phyloP scores from a whole-genome alignment of 371 early-diverging fungal genomes.

The Encephalitozoon hellem region DNA sequence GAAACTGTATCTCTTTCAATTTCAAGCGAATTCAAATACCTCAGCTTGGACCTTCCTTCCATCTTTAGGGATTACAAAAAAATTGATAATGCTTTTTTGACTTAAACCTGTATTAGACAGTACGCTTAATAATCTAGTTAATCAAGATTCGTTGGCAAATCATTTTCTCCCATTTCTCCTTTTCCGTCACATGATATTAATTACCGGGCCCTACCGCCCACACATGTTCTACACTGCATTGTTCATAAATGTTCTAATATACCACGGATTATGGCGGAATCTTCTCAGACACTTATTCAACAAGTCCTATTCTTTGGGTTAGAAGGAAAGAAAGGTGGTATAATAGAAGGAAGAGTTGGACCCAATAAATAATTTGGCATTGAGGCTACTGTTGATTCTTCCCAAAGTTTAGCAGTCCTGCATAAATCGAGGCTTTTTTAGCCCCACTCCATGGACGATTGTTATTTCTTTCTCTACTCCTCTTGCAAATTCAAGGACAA shows the following conservation, averaged over 20 bases:
- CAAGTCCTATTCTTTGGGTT: neutral
- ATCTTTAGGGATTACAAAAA: neutral
- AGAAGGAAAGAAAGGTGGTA: neutral
- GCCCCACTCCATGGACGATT: slow-evolving; percentile 56
- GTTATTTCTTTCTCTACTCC: slow-evolving; percentile 61
- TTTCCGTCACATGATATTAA: neutral
- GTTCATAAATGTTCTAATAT: slow-evolving; percentile 20
- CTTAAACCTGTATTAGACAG: neutral
- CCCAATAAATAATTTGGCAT: neutral
- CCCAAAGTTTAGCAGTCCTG: neutral
- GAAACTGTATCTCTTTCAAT: neutral
- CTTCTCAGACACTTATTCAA: slow-evolving; percentile 7
- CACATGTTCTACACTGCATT: slow-evolving; percentile 22
- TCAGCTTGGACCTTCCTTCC: slow-evolving; percentile 30
- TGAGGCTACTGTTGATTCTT: neutral
- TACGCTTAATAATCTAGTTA: neutral
- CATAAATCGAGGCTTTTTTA: neutral
- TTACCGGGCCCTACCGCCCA: neutral
- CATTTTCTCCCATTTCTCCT: neutral
- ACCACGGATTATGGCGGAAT: slow-evolving; percentile 9
- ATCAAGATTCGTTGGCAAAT: neutral
- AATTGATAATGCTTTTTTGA: neutral
- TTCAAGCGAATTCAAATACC: slow-evolving; percentile 36
- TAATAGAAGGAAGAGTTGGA: neutral
- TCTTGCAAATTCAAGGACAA: slow-evolving; percentile 46